Conservation (phyloP, 2,329 filamentous ascomycete genomes). For the Pseudocercospora crystallina region DNA sequence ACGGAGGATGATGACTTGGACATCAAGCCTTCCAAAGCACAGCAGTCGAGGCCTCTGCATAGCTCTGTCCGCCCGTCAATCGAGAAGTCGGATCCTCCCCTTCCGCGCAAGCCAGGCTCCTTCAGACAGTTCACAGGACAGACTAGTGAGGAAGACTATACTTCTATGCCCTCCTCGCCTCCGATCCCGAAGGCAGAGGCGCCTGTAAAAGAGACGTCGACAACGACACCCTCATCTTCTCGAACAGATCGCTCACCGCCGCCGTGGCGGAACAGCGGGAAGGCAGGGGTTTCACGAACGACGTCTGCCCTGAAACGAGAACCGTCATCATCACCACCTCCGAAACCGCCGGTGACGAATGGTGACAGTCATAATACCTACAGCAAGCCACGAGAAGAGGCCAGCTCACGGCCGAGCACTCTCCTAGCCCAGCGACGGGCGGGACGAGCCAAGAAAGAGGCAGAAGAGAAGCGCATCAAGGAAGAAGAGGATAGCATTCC, state of each 20-base stretch:
- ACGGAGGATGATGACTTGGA: constrained; percentile 30
- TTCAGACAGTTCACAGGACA: constrained; percentile 21
- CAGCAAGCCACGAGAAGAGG: not conserved
- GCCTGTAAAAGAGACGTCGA: no score
- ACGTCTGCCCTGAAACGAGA: not conserved
- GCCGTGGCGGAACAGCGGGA: no score
- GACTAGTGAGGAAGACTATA: no score
- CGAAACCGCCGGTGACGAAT: not conserved
- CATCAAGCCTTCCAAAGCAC: not conserved
- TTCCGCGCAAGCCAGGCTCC: constrained; percentile 6
- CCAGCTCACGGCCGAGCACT: constrained; percentile 2
- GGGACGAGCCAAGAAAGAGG: constrained; percentile 25
- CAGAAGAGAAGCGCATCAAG: constrained; percentile 26
- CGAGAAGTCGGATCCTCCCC: not conserved
- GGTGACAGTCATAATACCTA: no score
- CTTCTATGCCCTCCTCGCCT: no score
- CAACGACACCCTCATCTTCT: no score
- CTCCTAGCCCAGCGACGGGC: constrained; percentile 32
- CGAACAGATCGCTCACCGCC: no score
- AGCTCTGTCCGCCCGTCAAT: not conserved
- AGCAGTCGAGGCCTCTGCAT: not conserved
- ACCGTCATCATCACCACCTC: constrained; percentile 6
- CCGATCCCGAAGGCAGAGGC: no score
- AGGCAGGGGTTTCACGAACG: no score
- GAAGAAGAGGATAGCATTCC: constrained; percentile 40